Evolutionary conservation across 768 basidiomycete species (phyloP), one percentile per base, ranked within the genome.

Genomic region (Leccinum ochraceum): DNA sequence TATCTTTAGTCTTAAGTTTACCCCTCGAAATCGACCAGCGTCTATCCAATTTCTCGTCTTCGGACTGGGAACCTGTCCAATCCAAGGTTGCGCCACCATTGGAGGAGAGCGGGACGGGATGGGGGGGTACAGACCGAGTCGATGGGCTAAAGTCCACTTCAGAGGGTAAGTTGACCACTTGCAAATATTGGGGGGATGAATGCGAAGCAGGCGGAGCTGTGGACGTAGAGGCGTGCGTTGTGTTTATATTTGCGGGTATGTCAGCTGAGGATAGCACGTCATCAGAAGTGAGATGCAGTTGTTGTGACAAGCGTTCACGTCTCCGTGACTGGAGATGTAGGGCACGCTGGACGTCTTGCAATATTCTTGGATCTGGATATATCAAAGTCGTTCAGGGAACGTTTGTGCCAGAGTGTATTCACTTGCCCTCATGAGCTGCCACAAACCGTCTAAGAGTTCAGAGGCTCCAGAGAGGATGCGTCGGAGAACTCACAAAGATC

Each of bases 261-360:
- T 74, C 76, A 0, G 67, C 60, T 2, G 68, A 69, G 57, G 66
- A 64, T 50, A 67, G 63, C n/a, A 54, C 42, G 42, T 71, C 73
- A 42, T 64, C 61, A 32, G 68, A 53, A 34, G 49, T 49, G 28
- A 65, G 52, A 57, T 65, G 64, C 13, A 58, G 39, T 37, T 65
- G 69, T 66, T 74, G 66, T 9, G 69, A 73, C 48, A 66, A 69
- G 46, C 89, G 85, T 54, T 88, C 88, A 66, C 91, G 90, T 28
- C 89, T 83, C 53, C 87, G 81, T 28, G 89, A 87, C 72, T 92
- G 91, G 55, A 90, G 75, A 59, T 83, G 85, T 32, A 93, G 69
- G 6, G 89, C 90, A 56, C 85, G 84, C 65, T 92, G 88, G 6
- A 93, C 89, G 63, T 92, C 91, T 70, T 88, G 89, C 56, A 92